Conservation (phyloP, 2,329 filamentous ascomycete genomes). For the Colletotrichum chlorophyti region DNA sequence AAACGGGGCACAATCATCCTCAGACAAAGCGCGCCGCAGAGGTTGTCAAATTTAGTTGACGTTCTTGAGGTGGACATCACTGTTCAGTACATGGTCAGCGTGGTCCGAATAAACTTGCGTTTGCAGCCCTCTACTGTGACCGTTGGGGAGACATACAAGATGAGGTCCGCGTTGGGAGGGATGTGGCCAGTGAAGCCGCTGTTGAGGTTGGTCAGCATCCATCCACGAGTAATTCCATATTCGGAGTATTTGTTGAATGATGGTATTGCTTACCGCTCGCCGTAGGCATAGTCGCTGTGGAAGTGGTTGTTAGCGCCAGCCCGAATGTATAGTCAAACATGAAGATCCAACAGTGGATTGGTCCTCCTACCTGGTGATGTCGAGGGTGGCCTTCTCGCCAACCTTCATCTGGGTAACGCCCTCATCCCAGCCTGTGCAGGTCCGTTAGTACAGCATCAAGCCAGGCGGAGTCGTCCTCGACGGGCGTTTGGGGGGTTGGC, state of each 20-base stretch:
- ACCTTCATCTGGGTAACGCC: constrained; percentile 86
- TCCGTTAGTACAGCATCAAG: constrained; percentile 15
- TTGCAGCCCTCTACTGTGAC: too few relatives aligned
- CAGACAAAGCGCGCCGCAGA: too few relatives aligned
- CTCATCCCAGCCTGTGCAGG: constrained; percentile 76
- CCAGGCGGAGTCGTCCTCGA: neutral
- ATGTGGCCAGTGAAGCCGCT: constrained; percentile 84
- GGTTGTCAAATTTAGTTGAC: constrained; percentile 63
- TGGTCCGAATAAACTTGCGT: too few relatives aligned
- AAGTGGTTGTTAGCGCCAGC: neutral
- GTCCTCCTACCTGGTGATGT: constrained; percentile 73
- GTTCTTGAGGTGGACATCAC: constrained; percentile 73
- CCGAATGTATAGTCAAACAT: too few relatives aligned
- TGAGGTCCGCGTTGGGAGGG: constrained; percentile 74
- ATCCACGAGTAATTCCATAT: neutral
- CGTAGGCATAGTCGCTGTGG: constrained; percentile 69
- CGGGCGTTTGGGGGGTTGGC: neutral
- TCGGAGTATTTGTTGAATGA: neutral
- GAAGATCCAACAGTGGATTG: neutral
- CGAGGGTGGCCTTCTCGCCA: constrained; percentile 87
- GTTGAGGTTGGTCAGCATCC: constrained; percentile 8
- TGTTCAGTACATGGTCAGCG: constrained; percentile 40
- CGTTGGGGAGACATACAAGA: constrained; percentile 73
- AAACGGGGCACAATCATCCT: too few relatives aligned
- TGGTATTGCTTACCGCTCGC: constrained; percentile 56